These are phyloP conservation scores for Botrytis fragariae DNA, from an alignment of 2,329 filamentous ascomycete genomes.

Conservation along the genomic window DNA sequence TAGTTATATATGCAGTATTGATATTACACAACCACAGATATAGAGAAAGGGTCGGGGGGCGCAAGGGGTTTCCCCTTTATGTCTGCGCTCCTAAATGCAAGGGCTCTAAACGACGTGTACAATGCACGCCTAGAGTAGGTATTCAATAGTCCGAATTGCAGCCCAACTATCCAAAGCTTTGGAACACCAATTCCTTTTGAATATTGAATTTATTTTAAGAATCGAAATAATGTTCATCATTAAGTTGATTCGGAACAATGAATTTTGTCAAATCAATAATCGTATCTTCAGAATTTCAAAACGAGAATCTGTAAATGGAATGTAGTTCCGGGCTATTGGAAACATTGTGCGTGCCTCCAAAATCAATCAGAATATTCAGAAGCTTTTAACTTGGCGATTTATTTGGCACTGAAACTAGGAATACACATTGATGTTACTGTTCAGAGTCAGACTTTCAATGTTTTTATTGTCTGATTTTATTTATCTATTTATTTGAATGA, in stretches of 20 bases:
- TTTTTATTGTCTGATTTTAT: neutral
- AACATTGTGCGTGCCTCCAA: neutral
- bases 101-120: neutral
- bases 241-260: neutral
- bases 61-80: neutral
- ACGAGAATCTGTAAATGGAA: neutral
- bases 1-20: neutral
- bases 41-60: too few relatives aligned
- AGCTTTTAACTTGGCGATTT: neutral
- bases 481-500: neutral
- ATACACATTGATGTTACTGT: neutral
- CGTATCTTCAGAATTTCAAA: neutral
- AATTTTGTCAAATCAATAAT: neutral
- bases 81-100: neutral
- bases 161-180: neutral
- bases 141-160: neutral
- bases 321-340: neutral
- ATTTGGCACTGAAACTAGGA: neutral
- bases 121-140: neutral
- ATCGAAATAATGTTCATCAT: neutral
- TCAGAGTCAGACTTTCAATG: neutral
- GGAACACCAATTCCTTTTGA: neutral
- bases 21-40: neutral
- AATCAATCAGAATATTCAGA: neutral
- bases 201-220: neutral